Conservation (phyloP, 202 grass and related monocot species). For the Carex sylvatica region DNA sequence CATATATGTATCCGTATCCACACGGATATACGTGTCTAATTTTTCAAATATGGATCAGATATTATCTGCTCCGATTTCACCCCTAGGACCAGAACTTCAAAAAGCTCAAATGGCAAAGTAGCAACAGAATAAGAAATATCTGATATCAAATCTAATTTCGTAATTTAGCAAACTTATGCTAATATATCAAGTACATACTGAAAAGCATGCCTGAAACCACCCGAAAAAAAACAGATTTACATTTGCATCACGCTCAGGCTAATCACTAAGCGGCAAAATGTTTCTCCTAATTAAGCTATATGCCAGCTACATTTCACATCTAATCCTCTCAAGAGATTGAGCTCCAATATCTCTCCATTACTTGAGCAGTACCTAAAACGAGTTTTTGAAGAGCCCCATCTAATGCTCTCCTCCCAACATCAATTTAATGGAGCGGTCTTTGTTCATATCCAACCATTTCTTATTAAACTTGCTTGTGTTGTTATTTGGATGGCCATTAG, state of each 20-base stretch:
- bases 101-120: background rate
- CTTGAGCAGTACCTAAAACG: background rate
- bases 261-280: background rate
- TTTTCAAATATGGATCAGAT: too few species aligned
- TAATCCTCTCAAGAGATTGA: background rate
- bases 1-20: too few species aligned
- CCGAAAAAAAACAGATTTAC: background rate
- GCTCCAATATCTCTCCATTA: background rate
- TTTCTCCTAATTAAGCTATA: background rate
- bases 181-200: background rate
- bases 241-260: background rate
- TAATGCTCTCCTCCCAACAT: constrained; percentile 4
- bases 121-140: background rate
- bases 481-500: constrained; percentile 9
- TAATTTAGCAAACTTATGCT: background rate
- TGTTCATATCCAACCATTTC: constrained; percentile 11
- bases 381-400: background rate
- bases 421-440: background rate
- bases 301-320: constrained; percentile 5
- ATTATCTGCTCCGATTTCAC: too few species aligned
- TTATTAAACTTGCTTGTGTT: background rate
- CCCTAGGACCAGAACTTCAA: background rate
- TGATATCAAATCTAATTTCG: background rate
- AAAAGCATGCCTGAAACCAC: background rate
- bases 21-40: too few species aligned